phyloP scores from a whole-genome alignment of 805 yeast species.

The Candida methanosorbosa region DNA sequence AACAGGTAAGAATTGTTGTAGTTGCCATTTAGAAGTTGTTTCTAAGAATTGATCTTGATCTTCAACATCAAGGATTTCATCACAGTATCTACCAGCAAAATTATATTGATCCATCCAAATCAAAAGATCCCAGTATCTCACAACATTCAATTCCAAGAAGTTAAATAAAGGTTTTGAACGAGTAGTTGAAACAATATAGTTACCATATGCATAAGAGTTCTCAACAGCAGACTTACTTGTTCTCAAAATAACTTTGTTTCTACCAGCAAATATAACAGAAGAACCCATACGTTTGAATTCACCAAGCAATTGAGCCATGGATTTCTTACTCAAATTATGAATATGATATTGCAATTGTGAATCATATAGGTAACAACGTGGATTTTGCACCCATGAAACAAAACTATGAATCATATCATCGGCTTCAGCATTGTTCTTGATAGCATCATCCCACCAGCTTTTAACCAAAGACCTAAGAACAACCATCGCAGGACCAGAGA shows the following conservation, averaged over 20 bases:
- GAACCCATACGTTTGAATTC: slow-evolving; percentile 81
- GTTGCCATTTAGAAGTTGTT: slow-evolving; percentile 69
- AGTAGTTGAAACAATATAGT: slow-evolving; percentile 68
- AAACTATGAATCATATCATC: slow-evolving; percentile 77
- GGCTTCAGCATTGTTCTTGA: slow-evolving; percentile 57
- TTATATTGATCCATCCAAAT: slow-evolving; percentile 93
- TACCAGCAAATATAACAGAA: slow-evolving; percentile 66
- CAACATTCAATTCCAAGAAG: slow-evolving; percentile 66
- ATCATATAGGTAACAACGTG: slow-evolving; percentile 67
- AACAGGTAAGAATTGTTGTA: slow-evolving; percentile 63
- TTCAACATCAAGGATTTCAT: slow-evolving; percentile 31
- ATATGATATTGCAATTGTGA: slow-evolving; percentile 77
- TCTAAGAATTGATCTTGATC: slow-evolving; percentile 29
- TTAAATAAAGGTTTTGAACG: slow-evolving; percentile 76
- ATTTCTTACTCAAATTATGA: slow-evolving; percentile 76
- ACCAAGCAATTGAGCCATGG: slow-evolving; percentile 68
- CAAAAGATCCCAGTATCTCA: slow-evolving; percentile 84
- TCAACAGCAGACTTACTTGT: slow-evolving; percentile 76
- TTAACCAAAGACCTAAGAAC: slow-evolving; percentile 70
- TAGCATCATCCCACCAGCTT: slow-evolving; percentile 91
- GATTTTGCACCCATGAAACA: slow-evolving; percentile 78
- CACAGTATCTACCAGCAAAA: slow-evolving; percentile 64
- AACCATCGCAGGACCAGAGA: slow-evolving; percentile 63
- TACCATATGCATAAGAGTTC: slow-evolving; percentile 85
- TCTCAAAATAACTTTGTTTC: slow-evolving; percentile 62